Base-by-base conservation (phyloP, 495 filamentous ascomycete genomes). In the Xylaria sp. region DNA sequence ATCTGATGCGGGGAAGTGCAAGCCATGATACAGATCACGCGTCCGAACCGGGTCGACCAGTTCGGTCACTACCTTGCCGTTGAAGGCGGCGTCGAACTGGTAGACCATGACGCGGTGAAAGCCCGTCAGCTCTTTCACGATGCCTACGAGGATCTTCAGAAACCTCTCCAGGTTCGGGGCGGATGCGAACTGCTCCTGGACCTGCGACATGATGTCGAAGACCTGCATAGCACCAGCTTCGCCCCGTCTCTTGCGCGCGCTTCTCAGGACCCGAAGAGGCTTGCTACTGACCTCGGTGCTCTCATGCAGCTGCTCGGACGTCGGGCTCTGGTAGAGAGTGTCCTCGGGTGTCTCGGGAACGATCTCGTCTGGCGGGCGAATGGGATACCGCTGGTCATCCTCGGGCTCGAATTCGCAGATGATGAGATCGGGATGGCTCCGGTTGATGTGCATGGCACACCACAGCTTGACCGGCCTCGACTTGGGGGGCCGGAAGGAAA, bases 51-150 rank as follows among this genome's bases (percentile, higher is more conserved):
- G 90, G 75, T 98, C 93, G 26, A 97, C 91, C 15, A 97, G 79
- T 76, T 97, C 95, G 0, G 93, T 92, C 44, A 97, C 94, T 2
- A 97, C 94, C 55, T 89, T 88, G 0, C 94, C 94, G 77, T 97
- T 97, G 83, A 90, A 95, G 3, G 84, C 78, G 53, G 88, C 84
- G 77, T 98, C 95, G 72, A 97, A 98, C 75, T 97, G 94, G 79
- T 97, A 97, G 19, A 98, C 87, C 91, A 97, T 92, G 12, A 97
- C 92, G 2, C 94, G 92, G 74, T 97, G 94, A 73, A 98, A 98
- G 0, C 95, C 94, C 0, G 93, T 97, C 37, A 98, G 79, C 71
- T 97, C 94, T 76, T 97, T 94, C 26, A 96, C 83, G 33, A 90
- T 90, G n/a, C 93, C 92, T 0, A 94, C 90, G 43, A 93, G 74